Evolutionary conservation across 2,329 filamentous ascomycete genomes (phyloP), one percentile per base, ranked within the genome.

Genomic region (Pseudonectria foliicola): DNA sequence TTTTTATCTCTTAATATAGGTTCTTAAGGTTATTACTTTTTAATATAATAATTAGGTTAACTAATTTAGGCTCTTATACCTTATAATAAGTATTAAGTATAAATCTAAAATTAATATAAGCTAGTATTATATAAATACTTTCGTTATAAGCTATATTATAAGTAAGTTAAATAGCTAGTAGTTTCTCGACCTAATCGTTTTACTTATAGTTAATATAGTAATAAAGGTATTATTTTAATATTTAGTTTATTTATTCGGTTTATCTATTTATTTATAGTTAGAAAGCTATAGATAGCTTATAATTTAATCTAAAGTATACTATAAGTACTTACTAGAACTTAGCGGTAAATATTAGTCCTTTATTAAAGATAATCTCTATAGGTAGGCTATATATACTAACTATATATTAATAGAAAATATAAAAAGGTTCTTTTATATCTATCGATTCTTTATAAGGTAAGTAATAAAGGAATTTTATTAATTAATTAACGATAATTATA

Each of bases 81-180:
- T 29, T 31, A 25, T 29, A 29, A 11, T 29, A 34, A 4, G 27
- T 29, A 29, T 39, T 15, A 3, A n/a, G 21, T 5, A 12, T 38
- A 33, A 39, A 39, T 28, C 14, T 33, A 35, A 39, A 37, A 10
- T 44, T 42, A 16, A 6, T 24, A 34, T 36, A 38, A 12, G 23
- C 13, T 34, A 24, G 16, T 27, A 16, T 37, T 14, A 38, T 14
- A n/a, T 33, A 33, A 23, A 33, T 33, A 28, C 10, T 36, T 25
- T 13, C 7, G 10, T 33, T n/a, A 24, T 8, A 13, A 13, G 18
- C 18, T 3, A n/a, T 39, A 39, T 39, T 39, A 32, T 39, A 35
- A 10, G n/a, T 13, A 10, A 39, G 14, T 27, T 39, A 32, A 7
- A 10, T 12, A 15, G 29, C 35, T 13, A 18, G 12, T 27, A 33